Percentiles rank a stretch among this genome's conserved stretches.
Conservation (phyloP, 2,329 filamentous ascomycete species). For the Thielaviopsis musarum region DNA sequence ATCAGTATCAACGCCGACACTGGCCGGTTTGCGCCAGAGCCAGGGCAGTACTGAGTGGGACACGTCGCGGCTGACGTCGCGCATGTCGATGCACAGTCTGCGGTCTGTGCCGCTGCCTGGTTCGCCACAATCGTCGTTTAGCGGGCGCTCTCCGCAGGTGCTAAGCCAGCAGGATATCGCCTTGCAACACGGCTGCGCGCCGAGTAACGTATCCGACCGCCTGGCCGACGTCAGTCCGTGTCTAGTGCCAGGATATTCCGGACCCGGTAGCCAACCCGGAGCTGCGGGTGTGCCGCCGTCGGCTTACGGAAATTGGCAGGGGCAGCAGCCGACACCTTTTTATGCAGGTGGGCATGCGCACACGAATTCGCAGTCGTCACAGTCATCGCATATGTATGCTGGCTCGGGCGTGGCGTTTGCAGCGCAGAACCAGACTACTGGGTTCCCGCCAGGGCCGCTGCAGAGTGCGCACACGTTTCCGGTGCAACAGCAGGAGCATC, state of each 20-base stretch:
- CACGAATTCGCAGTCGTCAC: background rate
- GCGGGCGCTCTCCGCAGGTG: constrained; percentile 1
- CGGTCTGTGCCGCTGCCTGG: background rate
- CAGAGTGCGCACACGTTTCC: background rate
- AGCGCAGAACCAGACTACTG: background rate
- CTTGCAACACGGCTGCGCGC: background rate
- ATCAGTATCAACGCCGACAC: background rate
- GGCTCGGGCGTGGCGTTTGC: background rate
- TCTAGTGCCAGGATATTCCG: background rate
- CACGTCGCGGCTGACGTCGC: background rate
- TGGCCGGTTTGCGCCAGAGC: background rate
- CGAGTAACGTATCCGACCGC: constrained; percentile 2
- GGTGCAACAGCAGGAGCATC: background rate
- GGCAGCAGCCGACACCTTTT: background rate
- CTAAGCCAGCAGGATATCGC: background rate
- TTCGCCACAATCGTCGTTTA: constrained; percentile 3
- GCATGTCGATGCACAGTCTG: constrained; percentile 5
- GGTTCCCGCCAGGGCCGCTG: background rate
- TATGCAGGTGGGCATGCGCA: background rate
- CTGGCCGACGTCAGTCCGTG: background rate
- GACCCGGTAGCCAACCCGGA: background rate
- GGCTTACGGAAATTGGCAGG: background rate
- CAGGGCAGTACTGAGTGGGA: background rate
- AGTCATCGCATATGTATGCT: background rate
- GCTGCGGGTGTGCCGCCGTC: background rate